phyloP scores from a whole-genome alignment of 208 protist species.

The Acanthamoeba healyi region DNA sequence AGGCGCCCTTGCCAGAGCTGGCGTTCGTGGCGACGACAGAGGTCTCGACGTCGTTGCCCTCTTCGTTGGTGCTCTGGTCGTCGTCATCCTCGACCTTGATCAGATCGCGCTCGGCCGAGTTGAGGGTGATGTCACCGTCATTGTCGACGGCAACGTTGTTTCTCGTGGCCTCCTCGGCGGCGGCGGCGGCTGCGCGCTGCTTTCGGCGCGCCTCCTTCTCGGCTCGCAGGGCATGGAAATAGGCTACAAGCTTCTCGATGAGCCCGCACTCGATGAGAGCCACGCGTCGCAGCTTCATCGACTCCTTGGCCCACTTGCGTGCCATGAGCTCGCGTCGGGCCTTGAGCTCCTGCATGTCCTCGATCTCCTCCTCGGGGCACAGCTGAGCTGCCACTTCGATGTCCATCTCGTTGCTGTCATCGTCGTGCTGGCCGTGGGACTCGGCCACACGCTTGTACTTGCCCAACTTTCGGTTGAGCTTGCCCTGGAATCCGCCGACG shows the following conservation, averaged over 20 bases:
- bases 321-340: background rate
- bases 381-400: constrained; percentile 56
- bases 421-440: background rate
- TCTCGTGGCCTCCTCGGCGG: background rate
- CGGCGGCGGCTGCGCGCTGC: background rate
- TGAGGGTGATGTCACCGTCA: constrained; percentile 3
- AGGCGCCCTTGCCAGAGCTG: background rate
- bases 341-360: constrained; percentile 36
- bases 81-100: background rate
- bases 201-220: background rate
- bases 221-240: constrained; percentile 3
- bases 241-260: background rate
- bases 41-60: background rate
- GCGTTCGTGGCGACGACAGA: background rate
- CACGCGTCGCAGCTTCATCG: constrained; percentile 35
- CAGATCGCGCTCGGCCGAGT: background rate
- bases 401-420: constrained; percentile 37
- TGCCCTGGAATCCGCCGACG: background rate
- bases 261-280: constrained; percentile 32
- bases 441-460: constrained; percentile 51
- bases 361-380: constrained; percentile 43
- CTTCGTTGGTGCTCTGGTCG: background rate
- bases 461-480: constrained; percentile 49
- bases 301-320: constrained; percentile 56
- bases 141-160: background rate